phyloP scores from a whole-genome alignment of 2,329 filamentous ascomycete species.

The Aspergillus nomiae region DNA sequence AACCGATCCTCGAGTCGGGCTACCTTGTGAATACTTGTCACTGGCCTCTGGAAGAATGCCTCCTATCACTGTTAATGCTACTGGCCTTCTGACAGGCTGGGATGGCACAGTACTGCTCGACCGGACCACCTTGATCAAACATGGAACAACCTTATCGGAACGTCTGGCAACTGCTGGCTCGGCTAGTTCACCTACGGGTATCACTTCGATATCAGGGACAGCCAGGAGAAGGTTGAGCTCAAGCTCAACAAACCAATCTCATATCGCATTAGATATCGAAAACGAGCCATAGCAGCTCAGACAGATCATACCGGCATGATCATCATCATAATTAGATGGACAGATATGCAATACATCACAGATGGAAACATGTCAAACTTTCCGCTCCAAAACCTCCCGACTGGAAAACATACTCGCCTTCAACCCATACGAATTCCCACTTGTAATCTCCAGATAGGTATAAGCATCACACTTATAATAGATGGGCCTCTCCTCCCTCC shows the following conservation, averaged over 20 bases:
- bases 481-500: conserved; percentile 49
- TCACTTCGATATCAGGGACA: not conserved
- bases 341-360: not conserved
- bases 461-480: conserved; percentile 81
- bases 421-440: conserved; percentile 64
- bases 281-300: conserved; percentile 10
- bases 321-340: not conserved
- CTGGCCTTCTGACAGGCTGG: not conserved
- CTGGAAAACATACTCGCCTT: conserved; percentile 53
- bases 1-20: not conserved
- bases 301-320: conserved; percentile 3
- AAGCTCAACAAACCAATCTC: not conserved
- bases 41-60: not conserved
- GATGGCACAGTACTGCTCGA: not conserved
- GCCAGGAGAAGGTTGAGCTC: not conserved
- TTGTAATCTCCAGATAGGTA: conserved; percentile 65
- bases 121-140: not conserved
- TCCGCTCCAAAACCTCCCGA: conserved; percentile 37
- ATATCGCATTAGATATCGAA: not conserved
- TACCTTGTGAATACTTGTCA: not conserved
- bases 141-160: not conserved
- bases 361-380: conserved; percentile 18
- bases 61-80: not conserved
- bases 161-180: not conserved
- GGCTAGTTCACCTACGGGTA: not conserved